Evolutionary conservation across 1,284 basidiomycete species (phyloP).

Genomic region (Ceratobasidium sp.): DNA sequence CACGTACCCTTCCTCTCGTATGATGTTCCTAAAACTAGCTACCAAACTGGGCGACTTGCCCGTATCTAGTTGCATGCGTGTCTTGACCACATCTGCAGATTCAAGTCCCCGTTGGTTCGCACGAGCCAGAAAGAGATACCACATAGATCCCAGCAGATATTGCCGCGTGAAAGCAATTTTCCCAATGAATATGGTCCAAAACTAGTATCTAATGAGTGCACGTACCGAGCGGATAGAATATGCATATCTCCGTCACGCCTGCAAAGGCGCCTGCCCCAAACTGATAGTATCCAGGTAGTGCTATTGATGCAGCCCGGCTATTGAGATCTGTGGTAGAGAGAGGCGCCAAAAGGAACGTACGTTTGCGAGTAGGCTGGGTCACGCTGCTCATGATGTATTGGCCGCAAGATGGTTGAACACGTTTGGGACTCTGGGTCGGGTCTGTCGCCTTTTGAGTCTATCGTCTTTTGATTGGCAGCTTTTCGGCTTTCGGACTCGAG

Average conservation of each 20-base stretch:
- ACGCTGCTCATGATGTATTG: not conserved
- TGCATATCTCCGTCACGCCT: slow-evolving; percentile 86
- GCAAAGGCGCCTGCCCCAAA: slow-evolving; percentile 92
- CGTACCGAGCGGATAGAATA: slow-evolving; percentile 90
- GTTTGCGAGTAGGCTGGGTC: slow-evolving; percentile 22
- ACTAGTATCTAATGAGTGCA: slow-evolving; percentile 35
- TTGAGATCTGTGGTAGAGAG: not conserved
- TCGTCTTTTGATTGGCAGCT: not conserved
- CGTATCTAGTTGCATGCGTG: slow-evolving; percentile 94
- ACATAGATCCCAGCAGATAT: slow-evolving; percentile 46
- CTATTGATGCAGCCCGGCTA: slow-evolving; percentile 51
- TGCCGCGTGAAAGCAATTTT: slow-evolving; percentile 46
- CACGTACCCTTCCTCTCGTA: slow-evolving; percentile 83
- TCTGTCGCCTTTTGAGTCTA: not conserved
- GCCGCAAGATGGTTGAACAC: not conserved
- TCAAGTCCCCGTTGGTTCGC: slow-evolving; percentile 39
- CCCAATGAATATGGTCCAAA: slow-evolving; percentile 21
- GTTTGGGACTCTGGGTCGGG: not conserved
- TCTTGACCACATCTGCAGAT: slow-evolving; percentile 76
- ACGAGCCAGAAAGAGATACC: slow-evolving; percentile 39
- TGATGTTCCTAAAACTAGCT: slow-evolving; percentile 77
- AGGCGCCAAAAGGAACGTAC: slow-evolving; percentile 1
- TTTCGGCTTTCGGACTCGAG: slow-evolving; percentile 9
- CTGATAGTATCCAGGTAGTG: slow-evolving; percentile 85
- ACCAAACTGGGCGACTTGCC: slow-evolving; percentile 82